A percentile compares a stretch with the other conserved stretches of the same genome.
Conservation (phyloP, 345 rosid genomes). For the Salix purpurea region DNA sequence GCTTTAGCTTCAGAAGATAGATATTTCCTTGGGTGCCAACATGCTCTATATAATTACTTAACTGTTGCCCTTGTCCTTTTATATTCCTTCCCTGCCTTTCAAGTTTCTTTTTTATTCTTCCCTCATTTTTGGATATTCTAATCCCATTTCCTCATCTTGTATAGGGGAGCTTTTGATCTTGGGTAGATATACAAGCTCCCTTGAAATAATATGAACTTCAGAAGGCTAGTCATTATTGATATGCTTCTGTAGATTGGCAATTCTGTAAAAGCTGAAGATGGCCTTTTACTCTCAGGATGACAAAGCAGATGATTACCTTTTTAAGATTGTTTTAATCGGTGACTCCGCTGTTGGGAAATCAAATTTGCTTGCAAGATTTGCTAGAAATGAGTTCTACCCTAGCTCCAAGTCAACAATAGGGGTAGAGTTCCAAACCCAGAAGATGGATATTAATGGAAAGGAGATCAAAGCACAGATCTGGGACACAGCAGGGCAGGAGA, state of each 20-base stretch:
- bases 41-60: slow-evolving; percentile 10
- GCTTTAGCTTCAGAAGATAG: slow-evolving; percentile 28
- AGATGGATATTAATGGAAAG: slow-evolving; percentile 80
- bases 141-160: slow-evolving; percentile 17
- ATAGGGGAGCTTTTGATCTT: slow-evolving; percentile 15
- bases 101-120: slow-evolving; percentile 38
- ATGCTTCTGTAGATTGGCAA: slow-evolving; percentile 45
- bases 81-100: slow-evolving; percentile 34
- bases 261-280: slow-evolving; percentile 47
- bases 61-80: slow-evolving; percentile 18
- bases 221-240: slow-evolving; percentile 18
- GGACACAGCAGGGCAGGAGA: slow-evolving; percentile 99
- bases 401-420: slow-evolving; percentile 96
- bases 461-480: slow-evolving; percentile 96
- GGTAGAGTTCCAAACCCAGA: slow-evolving; percentile 97
- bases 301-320: slow-evolving; percentile 87
- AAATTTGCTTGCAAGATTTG: slow-evolving; percentile 94
- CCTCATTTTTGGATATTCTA: slow-evolving; percentile 30
- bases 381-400: slow-evolving; percentile 88
- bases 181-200: slow-evolving; percentile 14
- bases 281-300: slow-evolving; percentile 70
- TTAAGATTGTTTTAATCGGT: slow-evolving; percentile 85
- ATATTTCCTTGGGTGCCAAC: slow-evolving; percentile 20
- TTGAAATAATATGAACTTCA: slow-evolving; percentile 6
- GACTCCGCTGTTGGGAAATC: slow-evolving; percentile 99